Conservation (phyloP, 139 green algal genomes). For the Tetraselmis striata region DNA sequence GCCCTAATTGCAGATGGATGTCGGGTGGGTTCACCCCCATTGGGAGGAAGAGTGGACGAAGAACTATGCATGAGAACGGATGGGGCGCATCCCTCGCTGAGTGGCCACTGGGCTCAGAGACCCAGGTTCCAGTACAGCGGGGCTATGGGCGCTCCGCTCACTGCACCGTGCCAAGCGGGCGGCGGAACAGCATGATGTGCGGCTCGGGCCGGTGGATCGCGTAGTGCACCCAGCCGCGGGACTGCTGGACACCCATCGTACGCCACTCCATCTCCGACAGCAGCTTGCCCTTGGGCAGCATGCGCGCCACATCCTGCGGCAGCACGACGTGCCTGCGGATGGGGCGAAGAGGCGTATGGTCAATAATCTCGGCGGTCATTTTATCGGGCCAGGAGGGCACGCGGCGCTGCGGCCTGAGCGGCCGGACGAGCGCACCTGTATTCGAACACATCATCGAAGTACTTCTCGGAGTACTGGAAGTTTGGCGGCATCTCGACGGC, state of each 20-base stretch:
- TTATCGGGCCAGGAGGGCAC: not conserved
- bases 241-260: conserved; percentile 93
- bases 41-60: no score
- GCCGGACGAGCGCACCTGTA: conserved; percentile 55
- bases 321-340: conserved; percentile 88
- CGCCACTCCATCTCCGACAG: conserved; percentile 96
- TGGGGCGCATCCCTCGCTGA: no score
- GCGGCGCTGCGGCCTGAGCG: not conserved
- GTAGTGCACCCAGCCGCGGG: conserved; percentile 93
- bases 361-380: not conserved
- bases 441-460: conserved; percentile 93
- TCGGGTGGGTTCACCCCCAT: no score
- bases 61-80: no score
- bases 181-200: conserved; percentile 96
- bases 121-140: no score
- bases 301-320: conserved; percentile 77
- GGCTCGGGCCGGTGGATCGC: conserved; percentile 90
- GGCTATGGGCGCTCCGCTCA: not conserved
- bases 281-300: conserved; percentile 84
- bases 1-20: no score
- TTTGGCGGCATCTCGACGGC: conserved; percentile 22
- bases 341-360: not conserved
- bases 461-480: conserved; percentile 89
- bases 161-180: not conserved
- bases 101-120: no score